Evolutionary conservation across 208 protist species (phyloP), one percentile per base, ranked within the genome.

Genomic region (Leptomonas pyrrhocoris): DNA sequence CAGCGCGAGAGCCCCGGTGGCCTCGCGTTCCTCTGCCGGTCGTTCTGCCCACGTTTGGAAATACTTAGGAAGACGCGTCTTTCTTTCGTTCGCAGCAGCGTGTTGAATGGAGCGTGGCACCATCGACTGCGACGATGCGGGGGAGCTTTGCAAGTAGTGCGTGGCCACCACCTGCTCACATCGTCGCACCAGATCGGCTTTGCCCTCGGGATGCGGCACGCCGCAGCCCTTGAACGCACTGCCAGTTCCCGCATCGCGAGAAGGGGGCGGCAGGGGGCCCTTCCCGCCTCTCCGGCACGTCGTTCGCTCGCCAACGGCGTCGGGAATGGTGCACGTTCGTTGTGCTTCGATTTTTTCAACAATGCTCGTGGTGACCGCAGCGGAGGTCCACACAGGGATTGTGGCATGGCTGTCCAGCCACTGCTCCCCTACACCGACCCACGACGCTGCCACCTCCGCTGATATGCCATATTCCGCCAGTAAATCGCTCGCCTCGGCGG

Each of bases 141-240:
- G 19, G 23, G 42, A 58, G 28, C 61, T 48, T 5, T 64, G 69
- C 18, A 77, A 16, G 72, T 88, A 95, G 67, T 86, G 84, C 7
- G 82, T 78, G n/a, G 40, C 25, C 27, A 91, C 65, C 28, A 90
- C 38, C 62, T 79, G 68, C 51, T 82, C 76, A 56, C 84, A 91
- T 19, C 90, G 86, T n/a, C 80, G 75, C 58, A 69, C 38, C 1
- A 89, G 67, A 53, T 89, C 86, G 2, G 68, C 30, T 43, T 75
- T 79, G n/a, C 70, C 55, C 74, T 92, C 86, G 0, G 86, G 86
- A 57, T 89, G 73, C 16, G 68, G 28, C 42, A 84, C 78, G n/a
- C 86, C 86, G 45, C 83, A 87, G 51, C 75, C 57, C 36, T 49
- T 58, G 30, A 51, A 72, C 11, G 46, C 54, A 40, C 28, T n/a